phyloP scores from a whole-genome alignment of 2,329 filamentous ascomycete species.

The Talaromyces atroroseus region DNA sequence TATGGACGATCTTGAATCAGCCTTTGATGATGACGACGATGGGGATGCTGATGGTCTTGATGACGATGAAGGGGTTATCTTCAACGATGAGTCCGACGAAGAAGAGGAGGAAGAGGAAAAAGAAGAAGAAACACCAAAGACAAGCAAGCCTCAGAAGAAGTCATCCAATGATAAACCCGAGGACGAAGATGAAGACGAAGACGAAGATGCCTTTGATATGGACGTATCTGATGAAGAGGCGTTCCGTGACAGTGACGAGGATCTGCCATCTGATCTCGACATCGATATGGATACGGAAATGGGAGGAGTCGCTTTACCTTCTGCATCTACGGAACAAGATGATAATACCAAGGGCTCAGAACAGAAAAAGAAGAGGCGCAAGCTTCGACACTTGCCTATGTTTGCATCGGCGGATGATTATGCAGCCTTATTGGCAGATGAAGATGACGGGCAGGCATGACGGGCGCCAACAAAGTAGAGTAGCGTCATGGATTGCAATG shows the following conservation, averaged over 20 bases:
- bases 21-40: constrained; percentile 46
- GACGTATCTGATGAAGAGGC: constrained; percentile 43
- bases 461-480: background rate
- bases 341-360: constrained; percentile 29
- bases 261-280: constrained; percentile 48
- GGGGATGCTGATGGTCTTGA: constrained; percentile 35
- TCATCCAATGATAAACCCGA: constrained; percentile 29
- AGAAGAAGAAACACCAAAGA: constrained; percentile 18
- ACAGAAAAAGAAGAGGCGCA: constrained; percentile 62
- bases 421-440: constrained; percentile 71
- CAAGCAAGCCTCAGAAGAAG: constrained; percentile 1
- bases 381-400: constrained; percentile 80
- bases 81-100: constrained; percentile 44
- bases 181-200: constrained; percentile 47
- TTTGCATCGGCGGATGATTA: constrained; percentile 96
- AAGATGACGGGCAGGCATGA: constrained; percentile 49
- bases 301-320: constrained; percentile 36
- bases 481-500: background rate
- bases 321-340: constrained; percentile 25
- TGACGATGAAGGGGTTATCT: constrained; percentile 41
- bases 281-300: constrained; percentile 30
- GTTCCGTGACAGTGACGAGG: constrained; percentile 51
- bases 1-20: constrained; percentile 50
- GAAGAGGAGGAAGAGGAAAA: constrained; percentile 25
- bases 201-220: constrained; percentile 51